Evolutionary conservation across 345 rosid species (phyloP).

Genomic region (Corchorus olitorius): DNA sequence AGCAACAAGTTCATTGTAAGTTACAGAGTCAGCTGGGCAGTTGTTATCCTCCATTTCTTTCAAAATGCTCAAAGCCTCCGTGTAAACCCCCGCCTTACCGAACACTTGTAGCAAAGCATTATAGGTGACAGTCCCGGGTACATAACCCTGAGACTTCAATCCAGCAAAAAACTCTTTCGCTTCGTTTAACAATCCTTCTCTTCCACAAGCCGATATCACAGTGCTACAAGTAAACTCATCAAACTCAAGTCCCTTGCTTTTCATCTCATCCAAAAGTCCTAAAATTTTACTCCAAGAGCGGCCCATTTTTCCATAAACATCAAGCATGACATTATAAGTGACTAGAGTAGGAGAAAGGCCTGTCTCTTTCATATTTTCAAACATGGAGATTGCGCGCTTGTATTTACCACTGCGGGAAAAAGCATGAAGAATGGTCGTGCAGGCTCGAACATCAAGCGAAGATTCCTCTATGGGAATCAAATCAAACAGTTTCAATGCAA

Average conservation of each 20-base stretch:
- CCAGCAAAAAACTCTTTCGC: constrained; percentile 74
- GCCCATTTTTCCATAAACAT: constrained; percentile 90
- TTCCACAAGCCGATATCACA: constrained; percentile 84
- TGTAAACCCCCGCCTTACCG: constrained; percentile 76
- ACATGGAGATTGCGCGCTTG: constrained; percentile 56
- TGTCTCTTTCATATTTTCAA: constrained; percentile 66
- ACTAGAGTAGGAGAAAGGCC: constrained; percentile 79
- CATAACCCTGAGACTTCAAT: constrained; percentile 68
- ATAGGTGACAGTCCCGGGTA: constrained; percentile 77
- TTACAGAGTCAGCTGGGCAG: constrained; percentile 70
- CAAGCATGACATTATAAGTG: constrained; percentile 88
- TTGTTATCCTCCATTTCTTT: constrained; percentile 85
- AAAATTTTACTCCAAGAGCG: constrained; percentile 73
- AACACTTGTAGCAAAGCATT: constrained; percentile 78
- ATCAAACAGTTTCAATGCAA: constrained; percentile 76
- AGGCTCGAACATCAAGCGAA: constrained; percentile 70
- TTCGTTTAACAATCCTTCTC: constrained; percentile 76
- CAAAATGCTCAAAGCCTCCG: constrained; percentile 69
- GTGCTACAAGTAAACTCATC: constrained; percentile 95
- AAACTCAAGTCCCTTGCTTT: constrained; percentile 51
- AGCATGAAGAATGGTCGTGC: constrained; percentile 66
- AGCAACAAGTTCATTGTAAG: constrained; percentile 84
- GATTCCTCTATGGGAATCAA: constrained; percentile 57
- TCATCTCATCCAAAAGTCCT: constrained; percentile 67
- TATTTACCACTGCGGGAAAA: constrained; percentile 69